Conservation (phyloP, 2,329 filamentous ascomycete species). For the Monilinia polystroma region DNA sequence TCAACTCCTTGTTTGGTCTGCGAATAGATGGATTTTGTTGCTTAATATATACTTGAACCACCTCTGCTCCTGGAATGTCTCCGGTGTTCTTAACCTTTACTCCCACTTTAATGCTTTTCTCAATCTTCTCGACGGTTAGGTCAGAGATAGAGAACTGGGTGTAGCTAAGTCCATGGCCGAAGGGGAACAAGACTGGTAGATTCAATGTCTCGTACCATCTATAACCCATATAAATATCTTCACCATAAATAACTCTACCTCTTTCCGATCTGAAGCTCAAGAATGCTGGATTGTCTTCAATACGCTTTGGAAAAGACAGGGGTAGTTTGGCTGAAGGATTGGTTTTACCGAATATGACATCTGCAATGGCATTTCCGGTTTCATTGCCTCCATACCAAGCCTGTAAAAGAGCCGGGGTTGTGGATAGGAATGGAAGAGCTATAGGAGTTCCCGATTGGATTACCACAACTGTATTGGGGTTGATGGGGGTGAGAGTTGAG, state of each 20-base stretch:
- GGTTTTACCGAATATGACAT: conserved; percentile 63
- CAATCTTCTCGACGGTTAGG: neutral
- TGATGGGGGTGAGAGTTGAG: conserved; percentile 50
- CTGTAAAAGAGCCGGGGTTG: conserved; percentile 60
- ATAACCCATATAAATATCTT: conserved; percentile 80
- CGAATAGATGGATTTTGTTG: conserved; percentile 50
- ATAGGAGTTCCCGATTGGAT: conserved; percentile 77
- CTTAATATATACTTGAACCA: conserved; percentile 59
- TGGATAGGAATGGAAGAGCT: conserved; percentile 65
- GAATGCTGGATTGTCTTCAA: conserved; percentile 72
- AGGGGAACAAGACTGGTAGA: conserved; percentile 67
- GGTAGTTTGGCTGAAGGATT: conserved; percentile 72
- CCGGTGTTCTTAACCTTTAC: conserved; percentile 53
- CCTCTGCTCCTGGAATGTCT: conserved; percentile 51
- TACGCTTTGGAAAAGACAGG: conserved; percentile 65
- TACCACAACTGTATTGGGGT: conserved; percentile 69
- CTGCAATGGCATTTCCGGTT: conserved; percentile 76
- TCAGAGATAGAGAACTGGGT: conserved; percentile 57
- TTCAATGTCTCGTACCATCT: conserved; percentile 74
- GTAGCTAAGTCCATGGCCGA: conserved; percentile 77
- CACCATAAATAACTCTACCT: conserved; percentile 71
- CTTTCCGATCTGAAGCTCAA: conserved; percentile 72
- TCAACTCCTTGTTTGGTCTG: conserved; percentile 59
- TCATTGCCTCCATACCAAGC: conserved; percentile 90
- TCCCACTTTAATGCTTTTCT: neutral